A percentile compares a stretch with the other conserved stretches of the same genome.
Conservation (phyloP, 805 yeast species). For the Scheffersomyces spartinae region DNA sequence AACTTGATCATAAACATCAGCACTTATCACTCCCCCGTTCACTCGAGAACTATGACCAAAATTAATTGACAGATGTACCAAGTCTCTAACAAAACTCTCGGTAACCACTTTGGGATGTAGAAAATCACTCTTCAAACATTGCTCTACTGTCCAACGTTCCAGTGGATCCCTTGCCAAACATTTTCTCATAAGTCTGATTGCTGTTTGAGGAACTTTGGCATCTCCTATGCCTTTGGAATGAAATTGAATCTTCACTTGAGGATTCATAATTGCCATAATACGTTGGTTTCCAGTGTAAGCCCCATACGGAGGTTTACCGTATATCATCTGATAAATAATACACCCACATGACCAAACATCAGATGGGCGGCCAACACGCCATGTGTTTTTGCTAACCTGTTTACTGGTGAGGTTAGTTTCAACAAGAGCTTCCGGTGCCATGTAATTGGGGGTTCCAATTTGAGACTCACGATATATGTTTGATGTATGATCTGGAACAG, state of each 20-base stretch:
- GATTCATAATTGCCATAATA: constrained; percentile 76
- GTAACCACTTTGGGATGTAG: constrained; percentile 67
- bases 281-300: constrained; percentile 65
- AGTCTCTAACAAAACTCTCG: constrained; percentile 50
- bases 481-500: constrained; percentile 84
- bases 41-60: constrained; percentile 44
- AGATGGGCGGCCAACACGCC: constrained; percentile 89
- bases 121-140: constrained; percentile 53
- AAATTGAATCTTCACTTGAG: constrained; percentile 58
- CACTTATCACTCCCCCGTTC: constrained; percentile 27
- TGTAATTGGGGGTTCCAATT: constrained; percentile 92
- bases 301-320: constrained; percentile 88
- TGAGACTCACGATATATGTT: constrained; percentile 84
- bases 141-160: constrained; percentile 51
- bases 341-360: constrained; percentile 99
- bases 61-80: constrained; percentile 66
- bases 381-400: constrained; percentile 15
- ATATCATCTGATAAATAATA: constrained; percentile 88
- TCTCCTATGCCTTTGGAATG: constrained; percentile 54
- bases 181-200: constrained; percentile 56
- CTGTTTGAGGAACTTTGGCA: constrained; percentile 52
- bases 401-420: constrained; percentile 27
- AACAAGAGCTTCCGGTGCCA: constrained; percentile 93
- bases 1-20: constrained; percentile 28
- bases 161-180: constrained; percentile 66